Conservation (phyloP, 2,329 filamentous ascomycete species). For the Ceratocystiopsis brevicomis region DNA sequence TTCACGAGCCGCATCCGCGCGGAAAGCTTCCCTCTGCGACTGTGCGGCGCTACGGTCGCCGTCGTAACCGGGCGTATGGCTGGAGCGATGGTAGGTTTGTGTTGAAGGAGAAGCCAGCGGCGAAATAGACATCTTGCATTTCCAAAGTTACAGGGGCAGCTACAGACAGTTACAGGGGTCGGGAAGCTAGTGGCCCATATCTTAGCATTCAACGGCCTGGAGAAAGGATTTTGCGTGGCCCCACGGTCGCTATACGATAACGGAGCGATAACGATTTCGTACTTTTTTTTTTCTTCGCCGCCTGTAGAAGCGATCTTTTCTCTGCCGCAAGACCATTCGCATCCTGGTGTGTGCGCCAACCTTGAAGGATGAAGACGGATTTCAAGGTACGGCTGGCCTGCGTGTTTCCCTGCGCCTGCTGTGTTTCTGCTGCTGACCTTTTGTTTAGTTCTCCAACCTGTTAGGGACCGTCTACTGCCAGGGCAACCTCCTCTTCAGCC, state of each 20-base stretch:
- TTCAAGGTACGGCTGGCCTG: conserved; percentile 50
- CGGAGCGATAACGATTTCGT: conserved; percentile 5
- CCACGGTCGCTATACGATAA: too few species aligned
- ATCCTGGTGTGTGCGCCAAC: too few species aligned
- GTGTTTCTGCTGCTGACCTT: not conserved
- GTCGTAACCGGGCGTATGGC: conserved; percentile 30
- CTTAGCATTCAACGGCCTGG: too few species aligned
- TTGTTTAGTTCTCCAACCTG: conserved; percentile 76
- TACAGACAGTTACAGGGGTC: too few species aligned
- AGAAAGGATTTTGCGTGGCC: too few species aligned
- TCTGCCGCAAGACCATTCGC: not conserved
- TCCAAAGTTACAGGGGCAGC: too few species aligned
- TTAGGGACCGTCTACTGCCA: conserved; percentile 95
- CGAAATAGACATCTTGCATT: too few species aligned
- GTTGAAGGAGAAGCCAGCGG: not conserved
- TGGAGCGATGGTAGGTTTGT: conserved; percentile 29
- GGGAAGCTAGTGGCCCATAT: too few species aligned
- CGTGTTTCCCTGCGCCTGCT: too few species aligned
- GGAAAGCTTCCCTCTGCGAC: conserved; percentile 29
- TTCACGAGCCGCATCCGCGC: conserved; percentile 40
- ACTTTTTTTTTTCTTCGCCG: conserved; percentile 6
- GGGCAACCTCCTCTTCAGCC: conserved; percentile 91
- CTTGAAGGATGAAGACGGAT: conserved; percentile 79
- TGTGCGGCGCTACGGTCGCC: conserved; percentile 27
- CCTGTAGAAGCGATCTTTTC: not conserved